Evolutionary conservation across 441 rosid species (phyloP).

Genomic region (Corymbia calophylla): DNA sequence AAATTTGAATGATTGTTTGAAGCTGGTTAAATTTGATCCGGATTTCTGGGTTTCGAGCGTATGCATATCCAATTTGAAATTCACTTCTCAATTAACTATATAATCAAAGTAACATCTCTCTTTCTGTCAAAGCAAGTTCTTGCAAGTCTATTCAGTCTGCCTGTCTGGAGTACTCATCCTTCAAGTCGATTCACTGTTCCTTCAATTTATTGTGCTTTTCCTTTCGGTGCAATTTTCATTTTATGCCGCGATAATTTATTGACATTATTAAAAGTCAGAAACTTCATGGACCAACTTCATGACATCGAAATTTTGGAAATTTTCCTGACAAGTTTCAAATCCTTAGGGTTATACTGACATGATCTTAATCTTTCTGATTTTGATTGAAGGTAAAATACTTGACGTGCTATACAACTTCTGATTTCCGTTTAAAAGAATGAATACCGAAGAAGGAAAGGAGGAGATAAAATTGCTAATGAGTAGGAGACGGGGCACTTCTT

Average conservation of each 20-base stretch:
- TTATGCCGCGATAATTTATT: background rate
- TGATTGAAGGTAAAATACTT: background rate
- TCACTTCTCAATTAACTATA: background rate
- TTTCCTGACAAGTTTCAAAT: background rate
- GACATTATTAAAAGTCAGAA: background rate
- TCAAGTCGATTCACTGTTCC: background rate
- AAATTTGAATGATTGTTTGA: background rate
- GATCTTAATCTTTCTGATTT: background rate
- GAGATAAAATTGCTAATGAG: background rate
- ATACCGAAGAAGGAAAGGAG: background rate
- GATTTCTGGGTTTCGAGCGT: background rate
- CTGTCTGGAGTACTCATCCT: background rate
- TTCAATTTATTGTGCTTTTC: background rate
- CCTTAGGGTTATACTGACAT: background rate
- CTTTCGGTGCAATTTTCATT: background rate
- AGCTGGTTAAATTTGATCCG: background rate
- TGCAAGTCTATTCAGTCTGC: background rate
- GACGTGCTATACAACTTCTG: background rate
- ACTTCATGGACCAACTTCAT: background rate
- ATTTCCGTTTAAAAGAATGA: fast-evolving
- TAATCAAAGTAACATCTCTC: background rate
- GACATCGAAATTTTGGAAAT: background rate
- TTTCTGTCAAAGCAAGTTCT: background rate
- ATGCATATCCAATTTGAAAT: fast-evolving
- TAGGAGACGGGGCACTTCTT: fast-evolving